Evolutionary conservation across 2,329 filamentous ascomycete species (phyloP).

Genomic region (Ilyonectria mors-panacis): DNA sequence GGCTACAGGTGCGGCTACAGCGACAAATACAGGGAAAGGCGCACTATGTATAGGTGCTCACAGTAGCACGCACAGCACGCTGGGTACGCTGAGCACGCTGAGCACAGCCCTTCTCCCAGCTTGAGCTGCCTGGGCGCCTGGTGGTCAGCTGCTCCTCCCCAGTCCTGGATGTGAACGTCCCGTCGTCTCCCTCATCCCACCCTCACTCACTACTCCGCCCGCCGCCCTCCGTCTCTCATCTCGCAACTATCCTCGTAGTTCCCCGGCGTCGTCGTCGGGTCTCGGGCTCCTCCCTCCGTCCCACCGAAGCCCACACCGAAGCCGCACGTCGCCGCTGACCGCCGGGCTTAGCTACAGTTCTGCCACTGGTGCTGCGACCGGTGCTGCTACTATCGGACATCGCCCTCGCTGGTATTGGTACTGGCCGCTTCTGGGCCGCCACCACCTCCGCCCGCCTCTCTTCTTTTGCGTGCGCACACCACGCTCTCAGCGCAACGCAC

Average conservation of each 20-base stretch:
- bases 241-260: background rate
- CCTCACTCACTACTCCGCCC: background rate
- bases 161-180: background rate
- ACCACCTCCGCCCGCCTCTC: background rate
- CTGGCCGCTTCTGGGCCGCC: slow-evolving; percentile 1
- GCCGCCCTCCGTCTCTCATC: background rate
- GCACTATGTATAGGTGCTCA: no score
- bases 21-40: no score
- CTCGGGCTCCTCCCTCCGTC: background rate
- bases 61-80: no score
- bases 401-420: background rate
- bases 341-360: background rate
- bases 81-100: background rate
- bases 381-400: background rate
- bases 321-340: background rate
- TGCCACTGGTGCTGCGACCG: background rate
- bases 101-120: background rate
- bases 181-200: background rate
- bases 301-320: background rate
- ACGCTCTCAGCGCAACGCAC: background rate
- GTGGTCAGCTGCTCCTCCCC: background rate
- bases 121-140: background rate
- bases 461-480: background rate
- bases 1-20: no score
- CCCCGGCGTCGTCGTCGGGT: background rate